Base-by-base conservation (phyloP, 495 filamentous ascomycete genomes). In the Penicillium atrosanguineum region DNA sequence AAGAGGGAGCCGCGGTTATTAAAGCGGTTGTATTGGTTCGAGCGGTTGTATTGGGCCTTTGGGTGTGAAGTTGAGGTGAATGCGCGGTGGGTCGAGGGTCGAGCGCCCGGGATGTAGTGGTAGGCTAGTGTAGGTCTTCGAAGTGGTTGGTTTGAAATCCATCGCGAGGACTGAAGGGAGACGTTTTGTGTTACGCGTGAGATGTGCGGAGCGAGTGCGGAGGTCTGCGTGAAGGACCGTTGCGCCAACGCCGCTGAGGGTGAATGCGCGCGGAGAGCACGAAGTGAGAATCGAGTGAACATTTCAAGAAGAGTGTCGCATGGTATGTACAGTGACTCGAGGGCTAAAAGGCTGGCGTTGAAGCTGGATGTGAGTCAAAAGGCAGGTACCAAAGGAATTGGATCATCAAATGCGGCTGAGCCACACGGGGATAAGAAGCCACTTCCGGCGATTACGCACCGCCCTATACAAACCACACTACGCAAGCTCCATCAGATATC, bases 11-110 rank as follows among this genome's bases (percentile, higher is more conserved):
- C 57, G 7, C 55, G 50, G 9, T n/a, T 20, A 1, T 21, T 28
- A 53, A 74, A 74, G 15, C 71, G 65, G 41, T 63, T 66, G 50
- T 76, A 76, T 23, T 47, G 60, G 41, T 64, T 55, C 16, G 23
- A 19, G 39, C 40, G 39, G 12, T 34, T 40, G 44, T 56, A 44
- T 42, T 57, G 45, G 44, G 52, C 53, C 23, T 53, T 48, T 48
- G 28, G 34, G 20, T 31, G 51, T 0, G 25, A 45, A 7, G 36
- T 29, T n/a, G 61, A 64, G 16, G 61, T 56, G 39, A 69, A 71
- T 12, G 55, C 45, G 28, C 53, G 59, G 37, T 41, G 34, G 20
- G 21, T 25, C 26, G 14, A 8, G 23, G 34, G 31, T 14, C n/a
- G 34, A n/a, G 38, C n/a, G 7, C 6, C 38, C 19, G n/a, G 16